Conservation (phyloP, 2,329 filamentous ascomycete genomes). For the Fusarium mangiferae region DNA sequence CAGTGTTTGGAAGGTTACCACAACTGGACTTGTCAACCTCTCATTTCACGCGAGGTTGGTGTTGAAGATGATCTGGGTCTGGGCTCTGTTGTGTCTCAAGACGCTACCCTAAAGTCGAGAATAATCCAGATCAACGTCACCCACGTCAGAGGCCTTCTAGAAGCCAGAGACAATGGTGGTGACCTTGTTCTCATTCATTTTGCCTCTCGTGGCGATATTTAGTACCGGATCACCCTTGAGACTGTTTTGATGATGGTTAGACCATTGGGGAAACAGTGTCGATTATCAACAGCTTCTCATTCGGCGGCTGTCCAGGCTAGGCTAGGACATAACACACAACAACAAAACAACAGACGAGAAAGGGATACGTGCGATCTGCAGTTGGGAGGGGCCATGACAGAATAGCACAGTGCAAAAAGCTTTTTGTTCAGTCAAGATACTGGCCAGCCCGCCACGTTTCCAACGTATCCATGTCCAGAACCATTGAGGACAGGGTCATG, state of each 20-base stretch:
- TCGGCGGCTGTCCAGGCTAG: conserved; percentile 14
- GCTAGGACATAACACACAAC: conserved; percentile 13
- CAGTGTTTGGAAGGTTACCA: conserved; percentile 11
- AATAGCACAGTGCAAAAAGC: conserved; percentile 35
- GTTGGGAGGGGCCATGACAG: conserved; percentile 26
- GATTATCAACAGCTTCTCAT: conserved; percentile 27
- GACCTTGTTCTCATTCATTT: conserved; percentile 12
- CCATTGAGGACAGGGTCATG: conserved; percentile 19
- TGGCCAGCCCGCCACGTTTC: conserved; percentile 44
- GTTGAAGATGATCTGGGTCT: conserved; percentile 11
- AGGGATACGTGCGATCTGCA: conserved; percentile 33
- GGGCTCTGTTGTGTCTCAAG: conserved; percentile 19
- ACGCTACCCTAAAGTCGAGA: conserved; percentile 25
- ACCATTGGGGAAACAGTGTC: conserved; percentile 27
- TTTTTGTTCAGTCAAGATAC: neutral
- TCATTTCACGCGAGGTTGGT: conserved; percentile 19
- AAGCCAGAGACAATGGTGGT: conserved; percentile 20
- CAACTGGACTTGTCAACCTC: conserved; percentile 18
- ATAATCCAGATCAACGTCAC: neutral
- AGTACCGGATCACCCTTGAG: conserved; percentile 3
- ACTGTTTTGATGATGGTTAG: conserved; percentile 16
- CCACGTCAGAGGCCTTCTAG: conserved; percentile 26
- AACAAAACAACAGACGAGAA: conserved; percentile 4
- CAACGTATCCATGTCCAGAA: conserved; percentile 37
- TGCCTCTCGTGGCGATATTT: conserved; percentile 31